Base-by-base conservation (phyloP, 768 basidiomycete species). In the Tricholoma flavovirens region DNA sequence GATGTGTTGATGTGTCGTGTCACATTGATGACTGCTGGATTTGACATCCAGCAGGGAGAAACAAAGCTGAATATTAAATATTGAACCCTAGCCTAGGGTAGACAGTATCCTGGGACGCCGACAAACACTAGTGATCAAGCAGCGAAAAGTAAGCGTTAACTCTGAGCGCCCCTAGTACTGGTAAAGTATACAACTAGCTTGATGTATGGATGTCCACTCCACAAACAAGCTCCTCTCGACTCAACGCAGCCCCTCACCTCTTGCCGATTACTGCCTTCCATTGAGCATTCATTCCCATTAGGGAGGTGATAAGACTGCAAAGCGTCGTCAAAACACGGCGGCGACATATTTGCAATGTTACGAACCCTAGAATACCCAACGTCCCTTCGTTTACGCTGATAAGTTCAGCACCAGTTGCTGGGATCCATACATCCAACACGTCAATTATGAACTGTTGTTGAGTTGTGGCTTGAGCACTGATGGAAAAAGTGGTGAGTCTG, bases 361-460 rank as follows among this genome's bases (percentile, higher is more conserved):
- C 66, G 48, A 58, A 96, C 92, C 96, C 97, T 60, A 90, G 79
- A 56, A 90, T 75, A 54, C 97, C 96, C 26, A 96, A 73, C 17
- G 83, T 65, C 22, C 96, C 95, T 58, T 98, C 97, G 66, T 88
- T 92, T 60, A 95, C 63, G 61, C 81, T 80, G 59, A 86, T 78
- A 52, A 90, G 73, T 14, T 88, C 90, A 38, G 94, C 78, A 56
- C 81, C 87, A 17, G 87, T 86, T 6, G 93, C 89, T 5, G 97
- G 97, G 63, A 95, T 84, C 85, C 88, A 95, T 56, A 93, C 71
- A 67, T 99, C 97, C 56, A 94, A 75, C 17, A 83, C 65, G 69
- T 99, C 97, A 57, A 90, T 84, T 54, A 87, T 72, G 62, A 98
- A 81, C 70, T 98, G 97, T 60, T 83, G 82, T 26, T 86, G 83